phyloP scores from a whole-genome alignment of 1,139 yeast species.

The Candida dubliniensis region DNA sequence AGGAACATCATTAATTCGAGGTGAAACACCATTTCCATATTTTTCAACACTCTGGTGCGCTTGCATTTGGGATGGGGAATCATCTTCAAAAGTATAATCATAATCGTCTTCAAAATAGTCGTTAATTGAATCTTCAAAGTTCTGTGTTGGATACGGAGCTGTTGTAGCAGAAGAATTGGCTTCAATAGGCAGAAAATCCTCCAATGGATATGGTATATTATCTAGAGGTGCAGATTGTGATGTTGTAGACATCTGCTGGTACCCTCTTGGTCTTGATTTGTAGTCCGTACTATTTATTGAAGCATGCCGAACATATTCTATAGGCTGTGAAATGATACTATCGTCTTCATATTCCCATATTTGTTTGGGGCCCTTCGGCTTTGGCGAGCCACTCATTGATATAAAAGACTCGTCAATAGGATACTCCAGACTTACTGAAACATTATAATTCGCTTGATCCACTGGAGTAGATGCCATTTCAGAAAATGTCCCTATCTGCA shows the following conservation, averaged over 20 bases:
- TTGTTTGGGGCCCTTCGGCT: conserved; percentile 46
- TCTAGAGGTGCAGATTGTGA: conserved; percentile 8
- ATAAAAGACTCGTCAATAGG: conserved; percentile 17
- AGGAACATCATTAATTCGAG: conserved; percentile 11
- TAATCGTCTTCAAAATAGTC: conserved; percentile 4
- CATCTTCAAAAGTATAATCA: conserved; percentile 4
- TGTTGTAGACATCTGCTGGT: conserved; percentile 15
- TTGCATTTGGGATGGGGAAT: conserved; percentile 11
- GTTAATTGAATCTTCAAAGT: conserved; percentile 10
- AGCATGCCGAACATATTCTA: background rate
- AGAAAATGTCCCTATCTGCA: background rate
- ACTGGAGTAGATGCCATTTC: background rate
- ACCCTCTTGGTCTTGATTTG: conserved; percentile 8
- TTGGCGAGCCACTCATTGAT: conserved; percentile 30
- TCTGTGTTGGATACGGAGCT: conserved; percentile 12
- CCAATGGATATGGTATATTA: conserved; percentile 10
- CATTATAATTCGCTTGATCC: background rate
- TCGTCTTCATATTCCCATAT: conserved; percentile 33
- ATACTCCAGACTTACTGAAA: conserved; percentile 7
- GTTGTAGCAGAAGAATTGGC: background rate
- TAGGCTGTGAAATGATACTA: background rate
- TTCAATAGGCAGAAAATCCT: conserved; percentile 1
- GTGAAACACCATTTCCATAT: conserved; percentile 7
- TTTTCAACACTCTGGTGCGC: conserved; percentile 12
- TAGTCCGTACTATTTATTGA: conserved; percentile 1